These are phyloP conservation scores for Sclerotinia borealis DNA, from an alignment of 2,329 filamentous ascomycete species.

Conservation along the genomic window DNA sequence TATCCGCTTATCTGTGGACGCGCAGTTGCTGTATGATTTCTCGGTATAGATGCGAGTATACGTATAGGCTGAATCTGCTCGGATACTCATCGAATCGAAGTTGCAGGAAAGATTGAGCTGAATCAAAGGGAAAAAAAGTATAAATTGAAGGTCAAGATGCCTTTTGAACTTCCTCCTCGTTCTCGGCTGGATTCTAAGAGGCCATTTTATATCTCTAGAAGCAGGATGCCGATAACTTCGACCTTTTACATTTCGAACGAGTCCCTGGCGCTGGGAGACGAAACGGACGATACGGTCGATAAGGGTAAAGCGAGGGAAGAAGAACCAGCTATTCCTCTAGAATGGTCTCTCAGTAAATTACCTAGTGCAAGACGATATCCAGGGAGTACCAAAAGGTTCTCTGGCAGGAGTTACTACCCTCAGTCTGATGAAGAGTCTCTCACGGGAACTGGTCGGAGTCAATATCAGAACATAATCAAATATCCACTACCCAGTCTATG, in stretches of 20 bases:
- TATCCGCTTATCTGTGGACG: no score
- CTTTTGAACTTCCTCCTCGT: constrained; percentile 1
- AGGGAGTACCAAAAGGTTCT: not conserved
- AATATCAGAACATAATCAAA: not conserved
- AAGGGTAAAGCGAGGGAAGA: not conserved
- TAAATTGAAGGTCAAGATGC: constrained; percentile 1
- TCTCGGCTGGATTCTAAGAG: not conserved
- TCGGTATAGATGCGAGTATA: not conserved
- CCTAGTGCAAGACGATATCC: not conserved
- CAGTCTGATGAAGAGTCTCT: constrained; percentile 9
- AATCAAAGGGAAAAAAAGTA: not conserved
- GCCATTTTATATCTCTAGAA: not conserved
- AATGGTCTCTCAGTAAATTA: not conserved
- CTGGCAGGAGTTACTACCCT: not conserved
- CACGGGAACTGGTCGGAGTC: not conserved
- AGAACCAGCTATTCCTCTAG: not conserved
- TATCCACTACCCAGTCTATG: constrained; percentile 12
- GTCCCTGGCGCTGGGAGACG: not conserved
- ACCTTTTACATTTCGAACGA: constrained; percentile 11
- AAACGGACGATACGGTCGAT: not conserved
- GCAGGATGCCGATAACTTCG: constrained; percentile 1
- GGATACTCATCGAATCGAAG: not conserved
- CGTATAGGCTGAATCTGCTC: not conserved
- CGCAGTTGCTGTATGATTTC: not conserved
- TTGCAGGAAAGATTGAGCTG: not conserved